Evolutionary conservation across 768 basidiomycete genomes (phyloP).

Genomic region (Phylloporus sp.): DNA sequence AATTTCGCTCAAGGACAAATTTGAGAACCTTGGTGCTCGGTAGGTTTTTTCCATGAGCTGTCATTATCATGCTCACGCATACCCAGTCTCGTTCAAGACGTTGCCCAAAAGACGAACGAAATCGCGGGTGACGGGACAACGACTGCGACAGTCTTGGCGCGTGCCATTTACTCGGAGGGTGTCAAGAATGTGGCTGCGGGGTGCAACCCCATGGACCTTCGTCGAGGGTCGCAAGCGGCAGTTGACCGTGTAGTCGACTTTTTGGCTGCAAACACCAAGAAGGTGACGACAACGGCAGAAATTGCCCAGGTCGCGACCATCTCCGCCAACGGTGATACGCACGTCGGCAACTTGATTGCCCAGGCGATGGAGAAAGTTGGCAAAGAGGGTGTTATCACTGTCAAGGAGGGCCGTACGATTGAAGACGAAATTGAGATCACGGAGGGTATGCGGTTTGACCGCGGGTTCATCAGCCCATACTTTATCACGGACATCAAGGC

Average conservation of each 20-base stretch:
- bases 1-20: conserved; percentile 93
- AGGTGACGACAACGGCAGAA: conserved; percentile 95
- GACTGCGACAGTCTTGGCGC: conserved; percentile 94
- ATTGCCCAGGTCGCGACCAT: conserved; percentile 99
- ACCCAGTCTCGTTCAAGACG: conserved; percentile 84
- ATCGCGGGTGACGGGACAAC: conserved; percentile 97
- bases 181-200: conserved; percentile 99
- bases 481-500: conserved; percentile 97
- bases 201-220: conserved; percentile 99
- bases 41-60: conserved; percentile 34
- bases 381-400: conserved; percentile 99
- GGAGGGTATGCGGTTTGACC: conserved; percentile 99
- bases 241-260: conserved; percentile 93
- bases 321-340: conserved; percentile 74
- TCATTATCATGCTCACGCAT: conserved; percentile 1
- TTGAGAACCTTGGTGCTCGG: conserved; percentile 98
- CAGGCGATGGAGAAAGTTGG: conserved; percentile 99
- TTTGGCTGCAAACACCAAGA: conserved; percentile 83
- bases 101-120: conserved; percentile 96
- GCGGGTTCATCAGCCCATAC: conserved; percentile 96
- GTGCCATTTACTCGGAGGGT: conserved; percentile 97
- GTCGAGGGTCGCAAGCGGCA: conserved; percentile 95
- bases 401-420: conserved; percentile 97
- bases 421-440: conserved; percentile 99
- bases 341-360: conserved; percentile 92